A percentile compares a stretch with the other conserved stretches of the same genome.
phyloP scores from a whole-genome alignment of 1,284 basidiomycete genomes.

The Rhizoctonia solani region DNA sequence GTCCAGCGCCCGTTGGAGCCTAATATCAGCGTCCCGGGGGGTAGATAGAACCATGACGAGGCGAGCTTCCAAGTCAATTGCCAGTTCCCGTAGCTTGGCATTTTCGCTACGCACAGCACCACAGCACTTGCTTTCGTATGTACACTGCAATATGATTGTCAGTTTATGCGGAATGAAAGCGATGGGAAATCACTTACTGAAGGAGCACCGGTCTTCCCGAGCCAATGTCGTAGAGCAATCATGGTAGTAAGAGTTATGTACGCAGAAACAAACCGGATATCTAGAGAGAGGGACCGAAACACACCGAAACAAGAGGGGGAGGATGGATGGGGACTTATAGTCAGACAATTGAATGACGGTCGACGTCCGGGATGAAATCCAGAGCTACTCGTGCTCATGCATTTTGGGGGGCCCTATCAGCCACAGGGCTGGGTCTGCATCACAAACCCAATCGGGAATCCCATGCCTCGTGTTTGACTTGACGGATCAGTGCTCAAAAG shows the following conservation, averaged over 20 bases:
- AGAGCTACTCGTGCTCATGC: too few species aligned
- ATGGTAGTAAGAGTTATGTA: constrained; percentile 7
- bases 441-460: neutral
- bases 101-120: neutral
- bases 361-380: constrained; percentile 24
- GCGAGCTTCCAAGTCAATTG: neutral
- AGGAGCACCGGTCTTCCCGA: constrained; percentile 22
- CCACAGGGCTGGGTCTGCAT: constrained; percentile 13
- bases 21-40: neutral
- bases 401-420: neutral
- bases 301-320: neutral
- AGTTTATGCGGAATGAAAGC: neutral
- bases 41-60: neutral
- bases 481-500: neutral
- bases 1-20: constrained; percentile 23
- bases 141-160: constrained; percentile 18
- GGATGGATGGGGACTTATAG: neutral
- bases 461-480: neutral
- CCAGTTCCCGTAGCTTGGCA: neutral
- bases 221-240: constrained; percentile 30
- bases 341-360: constrained; percentile 12
- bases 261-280: neutral
- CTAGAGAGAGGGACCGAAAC: too few species aligned
- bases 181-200: constrained; percentile 2
- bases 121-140: constrained; percentile 26